phyloP scores from a whole-genome alignment of 768 basidiomycete genomes.

The Termitomyces sp. region DNA sequence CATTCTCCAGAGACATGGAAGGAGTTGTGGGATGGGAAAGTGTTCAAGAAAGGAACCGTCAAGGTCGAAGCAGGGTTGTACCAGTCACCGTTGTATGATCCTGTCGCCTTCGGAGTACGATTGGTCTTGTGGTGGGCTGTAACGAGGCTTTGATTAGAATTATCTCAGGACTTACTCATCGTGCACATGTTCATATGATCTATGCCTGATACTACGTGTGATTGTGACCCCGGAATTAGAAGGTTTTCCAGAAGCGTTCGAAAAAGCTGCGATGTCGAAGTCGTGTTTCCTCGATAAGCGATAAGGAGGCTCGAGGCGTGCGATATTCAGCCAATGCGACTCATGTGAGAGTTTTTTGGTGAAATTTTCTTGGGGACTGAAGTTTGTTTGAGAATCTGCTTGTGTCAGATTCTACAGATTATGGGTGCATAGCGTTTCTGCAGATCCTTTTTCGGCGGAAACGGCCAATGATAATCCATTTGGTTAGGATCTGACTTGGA shows the following conservation, averaged over 20 bases:
- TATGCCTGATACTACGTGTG: background rate
- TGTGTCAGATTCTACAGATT: background rate
- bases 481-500: background rate
- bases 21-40: constrained; percentile 23
- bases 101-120: background rate
- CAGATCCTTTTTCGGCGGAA: constrained; percentile 1
- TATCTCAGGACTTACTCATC: background rate
- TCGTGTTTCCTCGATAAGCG: constrained; percentile 6
- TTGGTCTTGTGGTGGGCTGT: constrained; percentile 11
- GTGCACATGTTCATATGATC: background rate
- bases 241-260: too few relatives aligned
- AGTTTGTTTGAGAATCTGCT: background rate
- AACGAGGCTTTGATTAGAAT: constrained; percentile 2
- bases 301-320: constrained; percentile 3
- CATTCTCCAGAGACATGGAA: constrained; percentile 26
- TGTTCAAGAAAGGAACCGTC: constrained; percentile 21
- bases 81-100: background rate
- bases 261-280: background rate
- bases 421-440: constrained; percentile 3
- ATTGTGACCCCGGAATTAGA: too few relatives aligned
- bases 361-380: background rate
- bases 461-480: too few relatives aligned
- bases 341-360: too few relatives aligned
- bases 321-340: constrained; percentile 1
- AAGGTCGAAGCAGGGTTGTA: constrained; percentile 6